These are phyloP conservation scores for Hypoxylon sp. DNA, from an alignment of 2,329 filamentous ascomycete species.

Conservation along the genomic window DNA sequence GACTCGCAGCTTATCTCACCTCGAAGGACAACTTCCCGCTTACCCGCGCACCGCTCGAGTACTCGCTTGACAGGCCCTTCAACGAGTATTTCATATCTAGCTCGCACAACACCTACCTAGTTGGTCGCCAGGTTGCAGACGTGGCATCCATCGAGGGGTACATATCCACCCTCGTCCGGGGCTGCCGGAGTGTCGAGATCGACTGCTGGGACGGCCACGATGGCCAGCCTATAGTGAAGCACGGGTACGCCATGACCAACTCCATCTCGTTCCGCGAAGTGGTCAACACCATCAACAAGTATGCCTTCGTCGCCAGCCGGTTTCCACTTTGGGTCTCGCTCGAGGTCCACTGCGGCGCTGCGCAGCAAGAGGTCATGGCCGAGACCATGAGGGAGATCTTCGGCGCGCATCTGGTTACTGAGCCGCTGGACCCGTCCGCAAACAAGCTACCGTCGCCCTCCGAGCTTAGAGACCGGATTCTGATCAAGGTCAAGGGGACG, in stretches of 20 bases:
- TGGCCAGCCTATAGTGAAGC: constrained; percentile 86
- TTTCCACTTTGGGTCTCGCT: constrained; percentile 95
- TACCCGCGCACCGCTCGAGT: constrained; percentile 64
- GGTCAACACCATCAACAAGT: constrained; percentile 91
- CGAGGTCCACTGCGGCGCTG: constrained; percentile 87
- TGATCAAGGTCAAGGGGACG: constrained; percentile 94
- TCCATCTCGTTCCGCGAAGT: constrained; percentile 91
- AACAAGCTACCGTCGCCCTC: constrained; percentile 83
- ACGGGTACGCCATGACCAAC: constrained; percentile 88
- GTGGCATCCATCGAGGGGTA: constrained; percentile 95
- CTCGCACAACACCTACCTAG: constrained; percentile 97
- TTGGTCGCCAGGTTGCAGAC: constrained; percentile 88
- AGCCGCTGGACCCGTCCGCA: constrained; percentile 74
- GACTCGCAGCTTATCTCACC: constrained; percentile 78
- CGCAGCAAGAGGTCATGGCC: constrained; percentile 88
- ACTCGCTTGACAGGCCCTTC: constrained; percentile 79
- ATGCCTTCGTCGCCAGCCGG: constrained; percentile 86
- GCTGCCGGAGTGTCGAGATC: constrained; percentile 94
- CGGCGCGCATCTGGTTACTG: constrained; percentile 77
- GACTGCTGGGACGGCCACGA: constrained; percentile 97
- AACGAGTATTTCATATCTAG: constrained; percentile 99
- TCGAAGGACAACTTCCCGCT: constrained; percentile 78
- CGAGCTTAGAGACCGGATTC: constrained; percentile 80
- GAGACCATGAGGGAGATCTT: constrained; percentile 87
- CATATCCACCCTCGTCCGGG: constrained; percentile 84